Base-by-base conservation (phyloP, 495 filamentous ascomycete genomes). In the Umbilicaria muhlenbergii region DNA sequence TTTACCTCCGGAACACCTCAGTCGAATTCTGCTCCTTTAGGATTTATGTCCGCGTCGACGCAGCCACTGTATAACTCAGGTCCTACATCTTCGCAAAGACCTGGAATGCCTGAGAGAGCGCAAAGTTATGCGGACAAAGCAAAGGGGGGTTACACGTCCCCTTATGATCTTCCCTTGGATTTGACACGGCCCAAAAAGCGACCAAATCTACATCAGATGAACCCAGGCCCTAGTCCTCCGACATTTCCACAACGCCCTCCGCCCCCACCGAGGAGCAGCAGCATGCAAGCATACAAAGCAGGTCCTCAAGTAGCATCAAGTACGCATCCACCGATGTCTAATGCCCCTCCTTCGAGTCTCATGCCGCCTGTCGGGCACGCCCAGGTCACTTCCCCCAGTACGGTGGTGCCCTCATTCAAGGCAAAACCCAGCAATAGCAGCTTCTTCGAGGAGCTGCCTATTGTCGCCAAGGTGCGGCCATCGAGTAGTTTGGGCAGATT, bases 121-220 rank as follows among this genome's bases (percentile, higher is more conserved):
- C 50, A 82, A 73, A 95, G 89, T 55, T 98, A 93, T 58, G 83
- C 74, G 5, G 80, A 86, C 54, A 89, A 87, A 49, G 64, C 83
- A 7, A 96, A 92, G 58, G 79, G 86, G 35, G 88, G 89, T 10
- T 98, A 96, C 56, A 71, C 76, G 28, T 94, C 87, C 18, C 91
- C 91, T 3, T 98, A 94, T 51, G 91, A 98, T 59, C 71, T 98
- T 3, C 91, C 91, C 2, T 85, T 92, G 62, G 89, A 94, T 38
- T 70, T 95, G 13, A 70, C 78, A 14, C 74, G 75, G 42, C 80
- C 80, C 74, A 61, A 64, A 57, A 76, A 75, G 64, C 61, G 73
- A 43, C 57, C 59, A 38, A 72, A 63, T 43, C 60, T 59, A 40
- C 65, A 64, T 35, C 63, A 66, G 33, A 41, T 60, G 54, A 38